phyloP scores from a whole-genome alignment of 352 stramenopile genomes.

The Phytophthora macrochlamydospora region DNA sequence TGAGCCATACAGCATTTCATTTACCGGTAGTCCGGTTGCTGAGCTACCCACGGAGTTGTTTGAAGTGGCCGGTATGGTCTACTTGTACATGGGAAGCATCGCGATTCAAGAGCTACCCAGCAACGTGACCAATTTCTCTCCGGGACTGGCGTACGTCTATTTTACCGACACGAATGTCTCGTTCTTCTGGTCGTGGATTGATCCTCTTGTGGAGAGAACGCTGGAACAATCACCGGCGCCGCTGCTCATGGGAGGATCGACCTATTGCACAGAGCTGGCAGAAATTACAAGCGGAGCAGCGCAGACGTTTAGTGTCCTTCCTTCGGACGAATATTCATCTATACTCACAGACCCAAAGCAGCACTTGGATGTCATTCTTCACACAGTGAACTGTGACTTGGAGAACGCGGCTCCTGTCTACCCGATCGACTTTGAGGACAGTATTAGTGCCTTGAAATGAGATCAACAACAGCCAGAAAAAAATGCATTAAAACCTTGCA shows the following conservation, averaged over 20 bases:
- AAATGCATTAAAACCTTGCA: too few relatives aligned
- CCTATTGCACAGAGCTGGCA: not conserved
- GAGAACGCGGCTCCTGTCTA: too few relatives aligned
- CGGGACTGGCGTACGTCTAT: not conserved
- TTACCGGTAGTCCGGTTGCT: conserved; percentile 19
- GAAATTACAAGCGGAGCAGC: not conserved
- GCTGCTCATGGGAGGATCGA: not conserved
- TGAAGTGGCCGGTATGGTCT: not conserved
- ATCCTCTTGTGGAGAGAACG: not conserved
- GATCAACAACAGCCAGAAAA: too few relatives aligned
- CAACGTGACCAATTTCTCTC: not conserved
- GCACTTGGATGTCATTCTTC: too few relatives aligned
- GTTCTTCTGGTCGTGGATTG: conserved; percentile 1
- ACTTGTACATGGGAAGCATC: conserved; percentile 2
- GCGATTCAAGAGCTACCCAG: conserved; percentile 2
- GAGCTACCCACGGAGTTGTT: conserved; percentile 11
- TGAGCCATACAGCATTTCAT: conserved; percentile 10
- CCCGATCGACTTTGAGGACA: too few relatives aligned
- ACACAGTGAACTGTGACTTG: too few relatives aligned
- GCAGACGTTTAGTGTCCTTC: too few relatives aligned
- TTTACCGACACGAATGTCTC: not conserved
- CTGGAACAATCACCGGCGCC: not conserved
- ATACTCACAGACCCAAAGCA: too few relatives aligned
- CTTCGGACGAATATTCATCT: too few relatives aligned
- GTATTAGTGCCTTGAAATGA: too few relatives aligned